phyloP scores from a whole-genome alignment of 1,284 basidiomycete species.

The Sanguinoderma infundibulare region DNA sequence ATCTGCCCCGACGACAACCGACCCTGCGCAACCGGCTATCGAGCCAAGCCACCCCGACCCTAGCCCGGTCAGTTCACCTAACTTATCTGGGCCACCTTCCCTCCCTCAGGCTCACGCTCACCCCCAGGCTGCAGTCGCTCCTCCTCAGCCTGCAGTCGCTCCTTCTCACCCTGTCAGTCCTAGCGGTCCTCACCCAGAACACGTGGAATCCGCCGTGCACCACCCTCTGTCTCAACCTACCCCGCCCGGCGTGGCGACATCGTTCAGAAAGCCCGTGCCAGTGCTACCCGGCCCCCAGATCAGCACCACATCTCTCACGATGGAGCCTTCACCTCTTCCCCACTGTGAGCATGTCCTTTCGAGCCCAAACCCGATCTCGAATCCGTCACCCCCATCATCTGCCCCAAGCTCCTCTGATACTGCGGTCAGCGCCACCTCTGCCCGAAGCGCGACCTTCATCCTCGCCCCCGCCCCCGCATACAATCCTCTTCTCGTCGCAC shows the following conservation, averaged over 20 bases:
- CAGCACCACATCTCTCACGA: constrained; percentile 2
- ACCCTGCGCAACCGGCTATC: background rate
- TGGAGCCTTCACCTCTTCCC: background rate
- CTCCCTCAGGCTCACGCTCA: background rate
- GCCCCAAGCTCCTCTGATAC: background rate
- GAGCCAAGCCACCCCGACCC: background rate
- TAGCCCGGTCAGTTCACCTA: background rate
- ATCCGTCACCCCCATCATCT: background rate
- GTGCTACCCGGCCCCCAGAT: constrained; percentile 10
- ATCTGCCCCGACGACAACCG: background rate
- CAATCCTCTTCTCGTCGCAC: background rate
- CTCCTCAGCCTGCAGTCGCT: background rate
- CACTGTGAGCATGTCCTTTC: background rate
- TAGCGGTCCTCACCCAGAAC: background rate
- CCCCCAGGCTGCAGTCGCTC: background rate
- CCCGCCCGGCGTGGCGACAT: constrained; percentile 2
- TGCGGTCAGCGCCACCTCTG: background rate
- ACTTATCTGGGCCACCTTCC: background rate
- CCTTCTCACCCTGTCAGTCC: background rate
- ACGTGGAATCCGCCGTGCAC: constrained; percentile 9
- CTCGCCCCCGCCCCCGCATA: background rate
- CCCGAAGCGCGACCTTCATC: background rate
- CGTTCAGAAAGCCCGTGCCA: constrained; percentile 15
- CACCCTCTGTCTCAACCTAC: background rate
- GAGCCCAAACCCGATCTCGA: background rate